Evolutionary conservation across 257 asterid genomes (phyloP), one percentile per base, ranked within the genome.

Genomic region (Salvia hispanica): DNA sequence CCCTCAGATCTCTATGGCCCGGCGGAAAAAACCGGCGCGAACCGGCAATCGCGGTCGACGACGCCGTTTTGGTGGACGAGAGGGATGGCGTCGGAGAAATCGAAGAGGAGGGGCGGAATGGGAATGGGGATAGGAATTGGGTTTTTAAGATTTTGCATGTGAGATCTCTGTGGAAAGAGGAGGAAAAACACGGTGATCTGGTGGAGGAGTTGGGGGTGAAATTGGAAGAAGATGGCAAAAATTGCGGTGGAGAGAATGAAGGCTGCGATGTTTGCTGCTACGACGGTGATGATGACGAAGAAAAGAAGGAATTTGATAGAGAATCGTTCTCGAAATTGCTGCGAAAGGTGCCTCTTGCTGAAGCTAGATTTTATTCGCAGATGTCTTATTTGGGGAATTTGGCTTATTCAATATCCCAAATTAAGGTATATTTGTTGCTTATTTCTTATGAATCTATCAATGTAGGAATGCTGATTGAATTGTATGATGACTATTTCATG

Each of bases 371-470:
- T 66, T 89, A 87, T 81, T 89, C 96, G 53, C 78, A 74, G 61
- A 72, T 94, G 93, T 86, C 96, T 61, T 83, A 82, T 79, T 79
- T 94, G 81, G 98, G 99, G 55, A 81, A 73, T 64, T 78, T 91
- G 84, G 97, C 99, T 76, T 94, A 94, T 79, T 74, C 88, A 10
- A 84, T 94, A 0, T 78, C 99, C 14, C 85, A 79, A 60, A 94
- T 94, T 73, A 91, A 91, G 99, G 99, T 94, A 60, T 14, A 5
- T 12, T 0, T 56, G 64, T 18, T 42, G 21, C 50, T 58, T 48
- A 37, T 44, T 59, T 28, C 13, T 53, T 11, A 33, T 28, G 54
- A 0, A 6, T 36, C 25, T 58, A 28, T 50, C 6, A 33, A 6
- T 54, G 47, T 0, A 7, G 16, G 40, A 43, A 37, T 12, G 33